Evolutionary conservation across 225 moss, liverwort and hornwort species (phyloP).

Genomic region (Asterella californica): DNA sequence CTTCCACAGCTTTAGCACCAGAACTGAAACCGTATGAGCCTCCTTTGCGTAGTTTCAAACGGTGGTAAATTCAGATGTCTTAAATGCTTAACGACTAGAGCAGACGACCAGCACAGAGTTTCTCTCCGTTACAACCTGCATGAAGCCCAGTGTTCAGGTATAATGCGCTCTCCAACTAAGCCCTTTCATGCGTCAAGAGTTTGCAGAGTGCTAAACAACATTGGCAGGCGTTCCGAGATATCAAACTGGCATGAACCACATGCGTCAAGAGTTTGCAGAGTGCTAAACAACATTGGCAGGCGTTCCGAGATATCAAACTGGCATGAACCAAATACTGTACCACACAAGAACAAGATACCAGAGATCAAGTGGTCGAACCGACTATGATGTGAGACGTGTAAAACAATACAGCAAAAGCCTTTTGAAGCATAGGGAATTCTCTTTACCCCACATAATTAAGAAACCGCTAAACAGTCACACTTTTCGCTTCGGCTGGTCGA

Average conservation of each 20-base stretch:
- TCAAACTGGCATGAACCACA: neutral
- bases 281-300: neutral
- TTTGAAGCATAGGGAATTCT: neutral
- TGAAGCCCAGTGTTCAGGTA: conserved; percentile 18
- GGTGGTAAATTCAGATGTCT: conserved; percentile 80
- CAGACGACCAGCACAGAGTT: conserved; percentile 96
- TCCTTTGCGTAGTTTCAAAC: conserved; percentile 37
- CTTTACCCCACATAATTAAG: neutral
- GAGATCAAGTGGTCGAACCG: neutral
- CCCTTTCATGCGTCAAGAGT: neutral
- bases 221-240: neutral
- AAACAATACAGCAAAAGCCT: neutral
- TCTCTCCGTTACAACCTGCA: conserved; percentile 87
- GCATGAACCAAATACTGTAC: neutral
- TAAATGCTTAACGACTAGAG: conserved; percentile 92
- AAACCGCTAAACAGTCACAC: neutral
- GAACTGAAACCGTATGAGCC: conserved; percentile 40
- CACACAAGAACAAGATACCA: neutral
- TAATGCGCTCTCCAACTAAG: neutral
- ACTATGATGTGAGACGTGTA: neutral
- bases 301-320: neutral
- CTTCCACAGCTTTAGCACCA: conserved; percentile 68
- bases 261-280: neutral
- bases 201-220: neutral
- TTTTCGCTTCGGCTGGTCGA: conserved; percentile 47